These are phyloP conservation scores for Cadophora sp. DNA, from an alignment of 2,329 filamentous ascomycete species.

Conservation along the genomic window DNA sequence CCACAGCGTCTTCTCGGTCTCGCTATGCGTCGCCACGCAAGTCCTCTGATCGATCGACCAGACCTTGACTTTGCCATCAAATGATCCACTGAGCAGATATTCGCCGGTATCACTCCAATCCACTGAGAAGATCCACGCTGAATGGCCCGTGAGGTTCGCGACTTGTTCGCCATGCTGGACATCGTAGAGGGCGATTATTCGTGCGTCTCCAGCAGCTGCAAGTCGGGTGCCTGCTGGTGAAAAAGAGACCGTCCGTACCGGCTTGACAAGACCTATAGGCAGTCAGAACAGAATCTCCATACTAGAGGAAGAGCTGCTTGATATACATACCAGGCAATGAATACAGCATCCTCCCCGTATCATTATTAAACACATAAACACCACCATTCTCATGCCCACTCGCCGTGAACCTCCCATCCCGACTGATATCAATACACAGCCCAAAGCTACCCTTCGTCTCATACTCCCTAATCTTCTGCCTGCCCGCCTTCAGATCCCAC, in stretches of 20 bases:
- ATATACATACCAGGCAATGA: slow-evolving; percentile 73
- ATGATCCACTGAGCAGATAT: slow-evolving; percentile 84
- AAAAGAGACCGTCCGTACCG: slow-evolving; percentile 85
- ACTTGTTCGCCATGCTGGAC: slow-evolving; percentile 92
- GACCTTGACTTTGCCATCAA: slow-evolving; percentile 94
- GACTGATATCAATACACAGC: slow-evolving; percentile 80
- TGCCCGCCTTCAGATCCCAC: slow-evolving; percentile 71
- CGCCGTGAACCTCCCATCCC: slow-evolving; percentile 84
- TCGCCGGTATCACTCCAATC: slow-evolving; percentile 96
- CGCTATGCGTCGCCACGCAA: slow-evolving; percentile 93
- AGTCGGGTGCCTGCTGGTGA: slow-evolving; percentile 85
- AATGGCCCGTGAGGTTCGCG: slow-evolving; percentile 79
- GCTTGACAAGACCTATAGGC: slow-evolving; percentile 76
- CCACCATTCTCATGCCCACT: slow-evolving; percentile 92
- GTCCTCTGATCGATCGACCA: slow-evolving; percentile 86
- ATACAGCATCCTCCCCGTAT: slow-evolving; percentile 83
- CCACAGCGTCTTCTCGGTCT: slow-evolving; percentile 87
- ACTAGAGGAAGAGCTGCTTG: background rate
- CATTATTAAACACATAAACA: slow-evolving; percentile 95
- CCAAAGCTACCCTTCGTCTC: slow-evolving; percentile 95
- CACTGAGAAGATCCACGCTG: slow-evolving; percentile 87
- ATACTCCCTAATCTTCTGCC: slow-evolving; percentile 77
- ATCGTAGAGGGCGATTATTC: slow-evolving; percentile 90
- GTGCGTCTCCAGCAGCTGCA: slow-evolving; percentile 88
- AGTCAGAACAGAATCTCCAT: slow-evolving; percentile 33